phyloP scores from a whole-genome alignment of 768 basidiomycete species.

The Psilocybe tampanensis region DNA sequence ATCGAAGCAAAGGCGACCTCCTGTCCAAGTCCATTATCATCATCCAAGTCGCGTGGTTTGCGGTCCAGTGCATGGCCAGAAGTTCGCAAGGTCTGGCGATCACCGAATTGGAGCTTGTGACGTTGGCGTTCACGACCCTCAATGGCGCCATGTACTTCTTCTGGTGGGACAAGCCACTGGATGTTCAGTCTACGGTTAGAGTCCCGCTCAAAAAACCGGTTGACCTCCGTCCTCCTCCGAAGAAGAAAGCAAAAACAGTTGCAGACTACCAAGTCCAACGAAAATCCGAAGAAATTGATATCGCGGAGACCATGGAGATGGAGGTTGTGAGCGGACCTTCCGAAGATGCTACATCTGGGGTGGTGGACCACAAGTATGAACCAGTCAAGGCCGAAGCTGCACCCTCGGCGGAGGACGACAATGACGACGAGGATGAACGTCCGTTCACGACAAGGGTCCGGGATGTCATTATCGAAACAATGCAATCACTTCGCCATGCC shows the following conservation, averaged over 20 bases:
- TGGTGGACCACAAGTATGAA: background rate
- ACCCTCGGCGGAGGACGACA: background rate
- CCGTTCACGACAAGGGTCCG: background rate
- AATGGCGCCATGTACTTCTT: slow-evolving; percentile 28
- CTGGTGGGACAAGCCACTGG: slow-evolving; percentile 39
- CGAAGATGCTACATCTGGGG: background rate
- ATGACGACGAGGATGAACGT: background rate
- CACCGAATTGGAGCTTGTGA: slow-evolving; percentile 34
- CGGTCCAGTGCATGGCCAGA: slow-evolving; percentile 26
- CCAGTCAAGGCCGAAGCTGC: background rate
- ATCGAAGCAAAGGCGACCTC: slow-evolving; percentile 21
- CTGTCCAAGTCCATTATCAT: slow-evolving; percentile 31
- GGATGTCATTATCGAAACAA: background rate
- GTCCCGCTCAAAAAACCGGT: slow-evolving; percentile 6
- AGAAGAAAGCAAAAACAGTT: too few species aligned
- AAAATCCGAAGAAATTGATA: background rate
- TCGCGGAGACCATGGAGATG: background rate
- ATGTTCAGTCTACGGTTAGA: slow-evolving; percentile 23
- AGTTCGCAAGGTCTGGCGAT: slow-evolving; percentile 20
- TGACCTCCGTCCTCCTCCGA: too few species aligned
- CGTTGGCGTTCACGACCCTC: slow-evolving; percentile 30
- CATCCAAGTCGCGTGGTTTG: slow-evolving; percentile 35
- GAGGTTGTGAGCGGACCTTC: background rate
- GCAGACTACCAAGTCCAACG: background rate
- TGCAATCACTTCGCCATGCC: background rate